Base-by-base conservation (phyloP, 495 filamentous ascomycete species). In the Lophiotrema nucula region DNA sequence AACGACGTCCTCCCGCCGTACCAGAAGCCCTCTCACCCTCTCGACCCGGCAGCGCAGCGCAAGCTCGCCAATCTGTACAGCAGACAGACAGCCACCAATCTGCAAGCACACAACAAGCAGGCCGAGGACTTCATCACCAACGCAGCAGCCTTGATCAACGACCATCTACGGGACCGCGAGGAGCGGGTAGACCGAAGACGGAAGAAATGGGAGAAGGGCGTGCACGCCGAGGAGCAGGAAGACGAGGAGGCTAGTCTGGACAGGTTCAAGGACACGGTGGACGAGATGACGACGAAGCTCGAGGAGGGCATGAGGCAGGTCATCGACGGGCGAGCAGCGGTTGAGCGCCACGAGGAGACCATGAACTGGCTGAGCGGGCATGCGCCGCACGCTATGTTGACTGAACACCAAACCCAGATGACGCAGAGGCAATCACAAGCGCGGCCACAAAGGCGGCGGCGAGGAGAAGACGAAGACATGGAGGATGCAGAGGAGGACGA, bases 261-360 rank as follows among this genome's bases (percentile, higher is more conserved):
- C 2, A 50, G 64, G 28, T 27, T 69, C 37, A 21, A 54, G 35
- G 57, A 62, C n/a, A 66, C 67, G 26, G 69, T 73, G 5, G 56
- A 65, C 2, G 48, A 60, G 10, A 69, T 73, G 66, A 75, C 73
- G 26, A 35, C 56, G 53, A 56, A 64, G 12, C 66, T 75, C 62
- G 73, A 75, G 21, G 66, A 68, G 58, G 54, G 43, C 19, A 66
- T 75, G 56, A 67, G 71, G 27, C 63, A 67, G 39, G 58, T 69
- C 21, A 74, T 75, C 42, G 73, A 75, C 48, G 59, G 58, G 5
- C 38, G 65, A 27, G 35, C 54, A 23, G 54, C 50, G 10, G 60
- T 67, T 8, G 33, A 69, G 51, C 27, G 58, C 11, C 55, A 68
- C 13, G 55, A 57, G 18, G 60, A 64, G 21, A 18, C 21, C n/a